phyloP scores from a whole-genome alignment of 306 rosid genomes.

The Acacia confusa region DNA sequence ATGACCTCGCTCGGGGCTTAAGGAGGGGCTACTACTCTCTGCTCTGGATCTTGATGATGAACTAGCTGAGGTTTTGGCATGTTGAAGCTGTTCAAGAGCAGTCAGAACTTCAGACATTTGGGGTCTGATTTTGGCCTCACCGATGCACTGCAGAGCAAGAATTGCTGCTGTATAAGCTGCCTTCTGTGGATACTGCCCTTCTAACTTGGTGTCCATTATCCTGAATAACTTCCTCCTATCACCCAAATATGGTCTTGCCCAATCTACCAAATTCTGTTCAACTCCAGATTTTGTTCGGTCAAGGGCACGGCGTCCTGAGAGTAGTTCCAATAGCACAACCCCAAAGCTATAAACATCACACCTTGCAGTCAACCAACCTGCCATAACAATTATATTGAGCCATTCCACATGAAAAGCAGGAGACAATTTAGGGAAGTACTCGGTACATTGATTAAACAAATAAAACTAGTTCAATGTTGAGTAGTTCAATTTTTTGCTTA shows the following conservation, averaged over 20 bases:
- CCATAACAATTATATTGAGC: neutral
- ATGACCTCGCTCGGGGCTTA: slow-evolving; percentile 13
- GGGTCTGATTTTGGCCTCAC: slow-evolving; percentile 62
- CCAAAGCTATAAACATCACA: slow-evolving; percentile 81
- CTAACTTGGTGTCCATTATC: slow-evolving; percentile 79
- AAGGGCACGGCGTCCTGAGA: slow-evolving; percentile 65
- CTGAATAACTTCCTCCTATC: slow-evolving; percentile 63
- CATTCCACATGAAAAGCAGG: neutral
- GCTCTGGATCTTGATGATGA: slow-evolving; percentile 33
- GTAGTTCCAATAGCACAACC: slow-evolving; percentile 63
- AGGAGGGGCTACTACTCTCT: slow-evolving; percentile 31
- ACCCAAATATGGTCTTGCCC: slow-evolving; percentile 63
- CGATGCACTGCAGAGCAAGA: slow-evolving; percentile 53
- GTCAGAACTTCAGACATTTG: slow-evolving; percentile 60
- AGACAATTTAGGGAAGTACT: neutral
- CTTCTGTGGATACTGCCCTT: slow-evolving; percentile 67
- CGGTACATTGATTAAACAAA: neutral
- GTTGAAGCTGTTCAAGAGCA: slow-evolving; percentile 47
- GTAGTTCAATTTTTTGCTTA: neutral
- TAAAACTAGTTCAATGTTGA: neutral
- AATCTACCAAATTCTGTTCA: slow-evolving; percentile 64
- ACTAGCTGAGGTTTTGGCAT: slow-evolving; percentile 39
- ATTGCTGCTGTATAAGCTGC: slow-evolving; percentile 58
- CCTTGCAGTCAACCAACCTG: slow-evolving; percentile 66
- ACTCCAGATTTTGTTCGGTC: slow-evolving; percentile 48